Percentiles rank a stretch among this genome's conserved stretches.
These are phyloP conservation scores for Salix caprea DNA, from an alignment of 345 rosid genomes.

Conservation along the genomic window DNA sequence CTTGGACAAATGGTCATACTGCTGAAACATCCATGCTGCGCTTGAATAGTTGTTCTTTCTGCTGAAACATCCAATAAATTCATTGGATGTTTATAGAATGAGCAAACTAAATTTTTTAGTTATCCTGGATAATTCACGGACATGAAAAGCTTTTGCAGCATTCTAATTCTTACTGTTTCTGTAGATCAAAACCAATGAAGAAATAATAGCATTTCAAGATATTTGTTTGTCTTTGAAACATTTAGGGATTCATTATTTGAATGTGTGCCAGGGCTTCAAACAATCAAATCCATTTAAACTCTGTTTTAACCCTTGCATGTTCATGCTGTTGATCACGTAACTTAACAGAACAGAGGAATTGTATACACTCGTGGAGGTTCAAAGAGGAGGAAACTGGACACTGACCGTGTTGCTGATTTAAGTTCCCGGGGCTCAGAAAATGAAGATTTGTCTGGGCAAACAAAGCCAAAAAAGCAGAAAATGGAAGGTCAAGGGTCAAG, in stretches of 20 bases:
- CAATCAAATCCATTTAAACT: neutral
- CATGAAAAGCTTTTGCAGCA: neutral
- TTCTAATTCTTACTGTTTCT: neutral
- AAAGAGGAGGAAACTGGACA: constrained; percentile 32
- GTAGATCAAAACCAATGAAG: neutral
- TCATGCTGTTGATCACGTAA: constrained; percentile 8
- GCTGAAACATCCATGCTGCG: neutral
- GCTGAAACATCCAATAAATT: neutral
- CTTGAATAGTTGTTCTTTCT: neutral
- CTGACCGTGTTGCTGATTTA: constrained; percentile 10
- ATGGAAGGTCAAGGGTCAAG: constrained; percentile 17
- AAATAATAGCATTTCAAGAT: neutral
- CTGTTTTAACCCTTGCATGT: neutral
- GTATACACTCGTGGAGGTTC: constrained; percentile 22
- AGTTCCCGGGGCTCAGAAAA: neutral
- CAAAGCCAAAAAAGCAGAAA: constrained; percentile 28
- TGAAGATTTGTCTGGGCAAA: constrained; percentile 16
- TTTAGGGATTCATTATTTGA: neutral
- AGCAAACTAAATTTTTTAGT: neutral
- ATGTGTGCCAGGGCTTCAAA: neutral
- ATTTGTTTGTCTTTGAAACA: neutral
- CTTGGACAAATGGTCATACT: neutral
- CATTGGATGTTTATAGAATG: neutral
- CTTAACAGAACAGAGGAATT: constrained; percentile 57
- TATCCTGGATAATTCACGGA: neutral